Conservation (phyloP, 495 filamentous ascomycete species). For the Thermochaetoides thermophila region DNA sequence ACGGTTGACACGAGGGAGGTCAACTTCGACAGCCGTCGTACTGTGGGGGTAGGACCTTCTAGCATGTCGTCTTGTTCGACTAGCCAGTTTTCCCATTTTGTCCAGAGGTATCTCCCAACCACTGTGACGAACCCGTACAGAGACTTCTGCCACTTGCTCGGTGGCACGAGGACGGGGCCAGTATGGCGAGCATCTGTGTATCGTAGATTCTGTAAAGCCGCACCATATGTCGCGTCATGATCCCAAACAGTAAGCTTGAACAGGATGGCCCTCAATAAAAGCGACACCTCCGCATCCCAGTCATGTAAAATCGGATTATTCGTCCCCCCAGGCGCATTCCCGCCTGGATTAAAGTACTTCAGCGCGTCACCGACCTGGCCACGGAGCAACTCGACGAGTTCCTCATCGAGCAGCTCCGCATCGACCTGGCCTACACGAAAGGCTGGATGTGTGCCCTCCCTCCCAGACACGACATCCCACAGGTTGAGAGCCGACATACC, state of each 20-base stretch:
- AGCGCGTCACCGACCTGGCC: slow-evolving; percentile 79
- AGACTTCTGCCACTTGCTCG: slow-evolving; percentile 63
- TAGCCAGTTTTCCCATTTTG: slow-evolving; percentile 79
- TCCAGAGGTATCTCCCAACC: slow-evolving; percentile 76
- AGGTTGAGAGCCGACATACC: slow-evolving; percentile 39
- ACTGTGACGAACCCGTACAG: slow-evolving; percentile 76
- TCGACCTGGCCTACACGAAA: slow-evolving; percentile 96
- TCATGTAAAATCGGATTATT: slow-evolving; percentile 41
- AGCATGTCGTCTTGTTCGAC: slow-evolving; percentile 58
- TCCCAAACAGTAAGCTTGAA: slow-evolving; percentile 98
- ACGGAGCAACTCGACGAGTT: slow-evolving; percentile 72
- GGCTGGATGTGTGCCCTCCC: slow-evolving; percentile 66
- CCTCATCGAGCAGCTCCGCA: slow-evolving; percentile 88
- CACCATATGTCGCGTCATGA: slow-evolving; percentile 86
- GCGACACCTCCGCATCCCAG: slow-evolving; percentile 72
- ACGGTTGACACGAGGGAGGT: slow-evolving; percentile 53
- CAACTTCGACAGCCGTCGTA: slow-evolving; percentile 48
- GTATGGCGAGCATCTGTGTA: slow-evolving; percentile 71
- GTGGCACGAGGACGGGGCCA: slow-evolving; percentile 42
- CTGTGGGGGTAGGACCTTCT: slow-evolving; percentile 35
- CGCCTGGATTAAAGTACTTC: slow-evolving; percentile 61
- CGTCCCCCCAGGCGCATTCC: slow-evolving; percentile 13
- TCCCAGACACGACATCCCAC: slow-evolving; percentile 59
- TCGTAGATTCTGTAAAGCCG: slow-evolving; percentile 75
- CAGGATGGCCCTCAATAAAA: slow-evolving; percentile 60